Base-by-base conservation (phyloP, 176 grass and related monocot species). In the Avena atlantica region DNA sequence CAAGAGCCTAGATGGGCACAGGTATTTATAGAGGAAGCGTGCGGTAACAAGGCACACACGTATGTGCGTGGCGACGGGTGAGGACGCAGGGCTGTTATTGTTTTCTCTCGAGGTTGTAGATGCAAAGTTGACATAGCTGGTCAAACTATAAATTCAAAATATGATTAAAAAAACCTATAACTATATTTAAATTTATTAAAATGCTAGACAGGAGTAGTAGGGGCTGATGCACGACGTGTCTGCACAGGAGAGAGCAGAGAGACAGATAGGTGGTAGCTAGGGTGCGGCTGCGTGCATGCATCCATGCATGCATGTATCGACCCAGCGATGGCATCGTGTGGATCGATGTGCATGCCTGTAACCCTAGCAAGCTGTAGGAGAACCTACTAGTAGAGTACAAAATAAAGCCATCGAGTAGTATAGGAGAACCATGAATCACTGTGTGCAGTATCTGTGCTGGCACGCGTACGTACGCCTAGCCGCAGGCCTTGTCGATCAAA, bases 11-110 rank as follows among this genome's bases (percentile, higher is more conserved):
- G 50, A 67, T 66, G 34, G 36, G 71, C 69, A 25, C 61, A 36
- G 58, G 5, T 78, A 87, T 84, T 87, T 92, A 90, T 90, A 89
- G 79, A 84, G 78, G n/a, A 69, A 58, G 68, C 4, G 15, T 71
- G 53, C 13, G 23, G 61, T 27, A 64, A 64, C 23, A 13, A 23
- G 58, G n/a, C 9, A 61, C 58, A 42, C 40, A 42, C 5, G 40
- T 42, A 79, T 11, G 53, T 21, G 8, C 31, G 60, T 47, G 58
- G 40, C 5, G 21, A 27, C 10, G 12, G 12, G 21, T 27, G 48
- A 29, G 73, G 45, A 16, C 2, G 21, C 21, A 25, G 3, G 1
- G 2, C 2, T 29, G 50, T 77, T 56, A 20, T 9, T 3, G 0
- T 5, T 12, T 56, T 71, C 8, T 36, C 50, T 12, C 20, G 50